These are phyloP conservation scores for Candida schatavii DNA, from an alignment of 805 yeast species.

Conservation along the genomic window DNA sequence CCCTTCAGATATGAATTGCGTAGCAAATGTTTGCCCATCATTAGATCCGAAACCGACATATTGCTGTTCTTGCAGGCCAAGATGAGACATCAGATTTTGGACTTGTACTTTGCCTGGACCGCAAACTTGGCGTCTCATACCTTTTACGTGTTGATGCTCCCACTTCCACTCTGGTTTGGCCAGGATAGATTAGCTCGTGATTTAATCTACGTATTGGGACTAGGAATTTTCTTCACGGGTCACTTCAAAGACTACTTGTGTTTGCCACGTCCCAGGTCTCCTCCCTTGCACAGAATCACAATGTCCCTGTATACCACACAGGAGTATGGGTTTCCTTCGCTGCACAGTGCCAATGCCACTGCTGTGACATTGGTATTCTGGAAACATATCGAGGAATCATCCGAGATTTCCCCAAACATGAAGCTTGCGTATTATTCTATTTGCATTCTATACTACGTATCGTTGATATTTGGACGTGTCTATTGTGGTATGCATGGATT, in stretches of 20 bases:
- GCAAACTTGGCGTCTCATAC: constrained; percentile 93
- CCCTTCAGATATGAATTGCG: constrained; percentile 56
- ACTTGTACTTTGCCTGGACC: constrained; percentile 78
- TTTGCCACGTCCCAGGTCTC: constrained; percentile 88
- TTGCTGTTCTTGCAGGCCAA: constrained; percentile 55
- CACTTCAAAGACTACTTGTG: constrained; percentile 79
- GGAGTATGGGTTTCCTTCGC: constrained; percentile 93
- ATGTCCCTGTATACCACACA: constrained; percentile 86
- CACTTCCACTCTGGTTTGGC: constrained; percentile 83
- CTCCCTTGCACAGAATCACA: constrained; percentile 87
- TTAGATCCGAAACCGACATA: constrained; percentile 62
- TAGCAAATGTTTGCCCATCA: constrained; percentile 47
- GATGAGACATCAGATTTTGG: constrained; percentile 51
- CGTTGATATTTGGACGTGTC: constrained; percentile 74
- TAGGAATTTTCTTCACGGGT: constrained; percentile 75
- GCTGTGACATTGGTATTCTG: constrained; percentile 60
- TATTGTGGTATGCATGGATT: constrained; percentile 99
- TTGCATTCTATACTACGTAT: constrained; percentile 50
- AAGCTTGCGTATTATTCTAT: constrained; percentile 14
- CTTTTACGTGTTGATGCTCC: constrained; percentile 86
- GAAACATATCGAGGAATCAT: constrained; percentile 4
- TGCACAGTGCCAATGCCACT: constrained; percentile 94
- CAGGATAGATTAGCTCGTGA: constrained; percentile 56
- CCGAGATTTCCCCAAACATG: neutral
- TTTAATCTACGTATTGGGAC: constrained; percentile 54